Conservation (phyloP, 352 stramenopile genomes). For the Globisporangium okanoganense region DNA sequence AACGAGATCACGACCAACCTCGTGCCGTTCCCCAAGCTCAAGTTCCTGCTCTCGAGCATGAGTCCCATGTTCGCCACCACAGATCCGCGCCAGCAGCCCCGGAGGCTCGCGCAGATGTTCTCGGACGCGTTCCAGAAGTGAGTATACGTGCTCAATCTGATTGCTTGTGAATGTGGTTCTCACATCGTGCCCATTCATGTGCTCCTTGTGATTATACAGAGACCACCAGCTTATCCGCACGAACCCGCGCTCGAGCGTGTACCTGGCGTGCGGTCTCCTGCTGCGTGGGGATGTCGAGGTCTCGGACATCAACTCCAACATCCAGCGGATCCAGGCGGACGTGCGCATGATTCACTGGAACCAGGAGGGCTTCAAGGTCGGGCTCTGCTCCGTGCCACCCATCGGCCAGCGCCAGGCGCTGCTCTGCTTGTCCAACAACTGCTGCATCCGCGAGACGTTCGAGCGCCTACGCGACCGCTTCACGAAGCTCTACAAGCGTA, state of each 20-base stretch:
- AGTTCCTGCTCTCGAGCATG: constrained; percentile 95
- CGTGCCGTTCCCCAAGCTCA: constrained; percentile 97
- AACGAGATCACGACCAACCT: constrained; percentile 99
- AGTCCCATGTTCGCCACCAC: constrained; percentile 47
- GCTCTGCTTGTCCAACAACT: constrained; percentile 85
- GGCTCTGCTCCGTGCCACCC: constrained; percentile 61
- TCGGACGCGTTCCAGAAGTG: constrained; percentile 60
- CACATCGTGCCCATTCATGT: not conserved
- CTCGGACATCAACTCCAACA: constrained; percentile 87
- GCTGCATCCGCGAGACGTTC: constrained; percentile 85
- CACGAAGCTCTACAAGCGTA: constrained; percentile 70
- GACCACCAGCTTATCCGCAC: constrained; percentile 75
- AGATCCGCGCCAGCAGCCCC: constrained; percentile 50
- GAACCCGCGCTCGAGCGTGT: constrained; percentile 67
- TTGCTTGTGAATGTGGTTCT: not conserved
- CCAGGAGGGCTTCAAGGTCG: constrained; percentile 89
- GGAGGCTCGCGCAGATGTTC: constrained; percentile 63
- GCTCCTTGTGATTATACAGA: constrained; percentile 21
- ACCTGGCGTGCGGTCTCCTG: constrained; percentile 84
- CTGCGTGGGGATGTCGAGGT: constrained; percentile 83
- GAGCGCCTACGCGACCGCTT: constrained; percentile 69
- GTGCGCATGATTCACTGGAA: constrained; percentile 91
- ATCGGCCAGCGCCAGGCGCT: constrained; percentile 62
- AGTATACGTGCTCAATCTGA: not conserved
- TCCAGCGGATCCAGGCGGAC: constrained; percentile 73